Percentiles rank a stretch among this genome's conserved stretches.
phyloP scores from a whole-genome alignment of 306 rosid genomes.

The Mimosa pudica region DNA sequence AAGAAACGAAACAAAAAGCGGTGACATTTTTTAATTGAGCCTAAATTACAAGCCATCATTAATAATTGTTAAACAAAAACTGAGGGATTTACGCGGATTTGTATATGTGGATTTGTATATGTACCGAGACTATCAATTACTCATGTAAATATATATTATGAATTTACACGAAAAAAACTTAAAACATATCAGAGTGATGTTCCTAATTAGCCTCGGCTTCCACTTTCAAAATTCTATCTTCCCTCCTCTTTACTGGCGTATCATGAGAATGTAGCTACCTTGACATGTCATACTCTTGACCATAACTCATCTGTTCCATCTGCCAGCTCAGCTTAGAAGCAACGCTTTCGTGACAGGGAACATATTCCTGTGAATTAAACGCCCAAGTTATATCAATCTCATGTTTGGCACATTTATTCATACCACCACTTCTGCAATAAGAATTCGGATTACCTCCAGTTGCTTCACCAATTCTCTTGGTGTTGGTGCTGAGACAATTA shows the following conservation, averaged over 20 bases:
- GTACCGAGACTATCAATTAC: constrained; percentile 35
- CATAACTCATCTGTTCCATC: constrained; percentile 68
- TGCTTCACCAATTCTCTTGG: constrained; percentile 89
- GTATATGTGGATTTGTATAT: too few species aligned
- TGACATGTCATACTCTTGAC: constrained; percentile 70
- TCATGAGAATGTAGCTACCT: constrained; percentile 54
- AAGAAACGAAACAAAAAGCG: constrained; percentile 12
- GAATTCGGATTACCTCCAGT: constrained; percentile 63
- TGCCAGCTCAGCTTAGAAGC: constrained; percentile 93
- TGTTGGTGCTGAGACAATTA: constrained; percentile 88
- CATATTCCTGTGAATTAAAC: constrained; percentile 67
- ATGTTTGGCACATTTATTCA: neutral
- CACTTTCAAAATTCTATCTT: constrained; percentile 58
- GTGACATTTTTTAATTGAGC: too few species aligned
- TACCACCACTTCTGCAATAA: neutral
- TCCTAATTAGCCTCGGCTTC: constrained; percentile 49
- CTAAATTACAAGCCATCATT: too few species aligned
- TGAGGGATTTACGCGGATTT: too few species aligned
- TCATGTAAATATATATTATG: constrained; percentile 46
- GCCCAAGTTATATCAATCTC: neutral
- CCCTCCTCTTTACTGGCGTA: constrained; percentile 35
- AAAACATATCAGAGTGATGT: constrained; percentile 43
- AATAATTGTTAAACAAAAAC: too few species aligned
- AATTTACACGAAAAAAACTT: constrained; percentile 59
- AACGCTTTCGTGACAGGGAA: constrained; percentile 90